Evolutionary conservation across 2,329 filamentous ascomycete species (phyloP), one percentile per base, ranked within the genome.

Genomic region (Penicillium sp.): DNA sequence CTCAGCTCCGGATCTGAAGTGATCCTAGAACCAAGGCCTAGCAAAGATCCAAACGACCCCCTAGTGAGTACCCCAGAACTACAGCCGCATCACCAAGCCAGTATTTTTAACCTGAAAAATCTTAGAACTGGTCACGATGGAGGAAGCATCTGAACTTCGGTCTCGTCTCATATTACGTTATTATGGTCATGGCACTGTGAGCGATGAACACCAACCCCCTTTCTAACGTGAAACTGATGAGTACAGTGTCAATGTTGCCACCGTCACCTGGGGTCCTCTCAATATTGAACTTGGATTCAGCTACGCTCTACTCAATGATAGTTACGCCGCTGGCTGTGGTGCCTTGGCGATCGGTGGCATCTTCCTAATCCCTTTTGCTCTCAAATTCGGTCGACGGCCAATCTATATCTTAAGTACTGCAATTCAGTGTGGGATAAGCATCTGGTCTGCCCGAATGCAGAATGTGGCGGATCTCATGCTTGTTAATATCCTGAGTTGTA

Each of bases 321-420:
- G 72, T 3, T 77, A 75, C 49, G 81, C 79, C 0, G 71, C 75
- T 2, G 74, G 72, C 3, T 79, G 69, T 48, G 79, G 71, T 1
- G 69, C 69, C 1, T 63, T 81, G 0, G 74, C 71, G 13, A 47
- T 81, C 5, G 77, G 79, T 1, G 70, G 69, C 19, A 49, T 80
- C 3, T 28, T 81, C 8, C 65, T 81, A 33, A 72, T 80, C 1
- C 78, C 78, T 0, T 75, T 81, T 29, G 75, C 75, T 2, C 64
- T 77, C 46, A 80, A 79, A 42, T 80, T 71, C 49, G 79, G 79
- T 1, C 67, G 78, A 3, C 72, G 79, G 11, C 75, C 77, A 2
- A 56, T 81, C 1, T 81, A 81, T 52, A 54, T 81, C 16, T 45
- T 79, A 48, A 79, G 75, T 59, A 69, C 71, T 0, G 60, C 68